These are phyloP conservation scores for Microbotryum violaceum DNA, from an alignment of 1,284 basidiomycete species.

Conservation along the genomic window DNA sequence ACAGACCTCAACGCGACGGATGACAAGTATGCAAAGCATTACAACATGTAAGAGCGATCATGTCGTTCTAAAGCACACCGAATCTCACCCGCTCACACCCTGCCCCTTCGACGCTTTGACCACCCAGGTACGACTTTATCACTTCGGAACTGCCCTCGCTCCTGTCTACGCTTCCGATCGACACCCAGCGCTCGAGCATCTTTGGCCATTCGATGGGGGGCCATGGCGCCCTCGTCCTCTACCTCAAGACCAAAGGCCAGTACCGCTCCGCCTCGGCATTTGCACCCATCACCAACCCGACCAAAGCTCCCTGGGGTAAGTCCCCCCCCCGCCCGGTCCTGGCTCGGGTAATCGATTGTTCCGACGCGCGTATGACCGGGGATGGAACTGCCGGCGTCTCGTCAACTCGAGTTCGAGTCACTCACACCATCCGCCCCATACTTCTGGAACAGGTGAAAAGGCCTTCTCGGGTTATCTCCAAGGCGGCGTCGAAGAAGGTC, in stretches of 20 bases:
- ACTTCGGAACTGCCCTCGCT: slow-evolving; percentile 72
- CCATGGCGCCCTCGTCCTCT: slow-evolving; percentile 86
- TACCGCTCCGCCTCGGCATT: slow-evolving; percentile 92
- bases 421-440: too few species aligned
- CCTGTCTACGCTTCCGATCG: slow-evolving; percentile 59
- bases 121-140: slow-evolving; percentile 54
- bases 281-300: slow-evolving; percentile 84
- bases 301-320: slow-evolving; percentile 73
- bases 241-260: slow-evolving; percentile 61
- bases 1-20: slow-evolving; percentile 82
- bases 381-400: too few species aligned
- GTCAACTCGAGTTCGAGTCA: too few species aligned
- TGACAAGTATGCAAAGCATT: slow-evolving; percentile 69
- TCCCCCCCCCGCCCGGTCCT: too few species aligned
- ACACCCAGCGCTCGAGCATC: slow-evolving; percentile 57
- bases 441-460: slow-evolving; percentile 48
- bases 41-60: slow-evolving; percentile 63
- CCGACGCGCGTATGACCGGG: too few species aligned
- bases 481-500: slow-evolving; percentile 68
- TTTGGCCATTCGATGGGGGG: slow-evolving; percentile 83
- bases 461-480: slow-evolving; percentile 84
- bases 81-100: background rate
- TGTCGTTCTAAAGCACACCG: background rate
- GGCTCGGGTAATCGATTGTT: too few species aligned
- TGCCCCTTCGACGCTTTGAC: background rate